Base-by-base conservation (phyloP, 495 filamentous ascomycete species). In the Letharia lupina region DNA sequence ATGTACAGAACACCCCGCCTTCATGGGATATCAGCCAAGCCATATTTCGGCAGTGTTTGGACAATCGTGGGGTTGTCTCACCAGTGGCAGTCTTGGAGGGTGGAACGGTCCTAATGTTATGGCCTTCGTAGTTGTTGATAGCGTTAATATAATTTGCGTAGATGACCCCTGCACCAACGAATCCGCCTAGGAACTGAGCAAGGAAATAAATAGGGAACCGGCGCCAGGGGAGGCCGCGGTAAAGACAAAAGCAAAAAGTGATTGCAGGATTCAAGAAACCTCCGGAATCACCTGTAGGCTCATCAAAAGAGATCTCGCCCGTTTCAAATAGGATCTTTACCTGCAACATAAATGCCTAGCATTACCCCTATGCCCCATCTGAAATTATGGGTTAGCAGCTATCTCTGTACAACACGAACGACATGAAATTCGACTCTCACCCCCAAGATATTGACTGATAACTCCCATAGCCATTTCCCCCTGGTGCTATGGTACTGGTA, bases 241-340 rank as follows among this genome's bases (percentile, higher is more conserved):
- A 86, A 12, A 88, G 68, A 71, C 86, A 89, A 73, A 81, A 84
- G 52, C 82, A 75, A 57, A 88, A 84, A 31, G 85, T 88, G 15
- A 88, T 79, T 37, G 84, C 86, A 11, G 86, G 85, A 67, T 89
- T 89, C 69, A 89, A 77, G 70, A 87, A 84, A 5, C 79, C 83
- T 44, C 87, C 86, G 33, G 79, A 82, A 64, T 81, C 75, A 20
- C 65, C 68, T 65, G n/a, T 39, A 15, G 13, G 20, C 35, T 23
- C 41, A 12, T 65, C 56, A 44, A 41, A n/a, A 60, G 31, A 33
- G 33, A 35, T 50, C 28, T 31, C 57, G 20, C 11, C 0, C 6
- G 33, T 18, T 0, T 20, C 2, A 60, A 60, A 9, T 0, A 31
- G 5, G 31, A 45, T 47, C 40, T 16, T 64, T 35, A 42, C 83